Evolutionary conservation across 352 stramenopile species (phyloP).

Genomic region (Phytophthora agathidicida): DNA sequence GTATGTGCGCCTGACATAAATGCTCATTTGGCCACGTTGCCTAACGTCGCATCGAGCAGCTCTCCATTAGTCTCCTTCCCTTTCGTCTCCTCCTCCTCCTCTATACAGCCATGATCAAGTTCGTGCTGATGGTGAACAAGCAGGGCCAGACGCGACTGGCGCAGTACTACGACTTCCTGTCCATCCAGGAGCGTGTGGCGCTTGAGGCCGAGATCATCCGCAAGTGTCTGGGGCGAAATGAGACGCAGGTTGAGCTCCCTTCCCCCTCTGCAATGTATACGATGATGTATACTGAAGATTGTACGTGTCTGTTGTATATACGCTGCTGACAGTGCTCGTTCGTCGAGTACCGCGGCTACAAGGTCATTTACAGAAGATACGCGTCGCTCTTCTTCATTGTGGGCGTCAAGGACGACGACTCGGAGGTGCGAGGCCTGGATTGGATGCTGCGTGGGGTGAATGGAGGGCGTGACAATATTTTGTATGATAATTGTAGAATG

Average conservation of each 20-base stretch:
- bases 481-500: conserved; percentile 88
- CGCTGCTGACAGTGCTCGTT: conserved; percentile 95
- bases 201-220: conserved; percentile 99
- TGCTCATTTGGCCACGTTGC: conserved; percentile 9
- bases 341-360: conserved; percentile 99
- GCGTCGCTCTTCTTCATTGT: conserved; percentile 99
- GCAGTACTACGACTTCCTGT: conserved; percentile 99
- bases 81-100: neutral
- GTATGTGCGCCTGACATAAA: too few relatives aligned
- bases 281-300: neutral
- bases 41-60: conserved; percentile 19
- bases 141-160: conserved; percentile 99
- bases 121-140: conserved; percentile 98
- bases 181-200: conserved; percentile 97
- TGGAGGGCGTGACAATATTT: neutral
- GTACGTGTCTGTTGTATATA: neutral
- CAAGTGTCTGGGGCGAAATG: conserved; percentile 98
- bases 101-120: conserved; percentile 90
- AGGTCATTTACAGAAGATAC: conserved; percentile 98
- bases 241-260: conserved; percentile 87
- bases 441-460: too few relatives aligned
- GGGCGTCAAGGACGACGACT: conserved; percentile 96
- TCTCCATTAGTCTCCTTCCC: too few relatives aligned
- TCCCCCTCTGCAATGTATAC: neutral
- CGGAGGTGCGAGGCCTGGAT: conserved; percentile 61